phyloP scores from a whole-genome alignment of 1,139 yeast species.

The Candida tetrigidarum region DNA sequence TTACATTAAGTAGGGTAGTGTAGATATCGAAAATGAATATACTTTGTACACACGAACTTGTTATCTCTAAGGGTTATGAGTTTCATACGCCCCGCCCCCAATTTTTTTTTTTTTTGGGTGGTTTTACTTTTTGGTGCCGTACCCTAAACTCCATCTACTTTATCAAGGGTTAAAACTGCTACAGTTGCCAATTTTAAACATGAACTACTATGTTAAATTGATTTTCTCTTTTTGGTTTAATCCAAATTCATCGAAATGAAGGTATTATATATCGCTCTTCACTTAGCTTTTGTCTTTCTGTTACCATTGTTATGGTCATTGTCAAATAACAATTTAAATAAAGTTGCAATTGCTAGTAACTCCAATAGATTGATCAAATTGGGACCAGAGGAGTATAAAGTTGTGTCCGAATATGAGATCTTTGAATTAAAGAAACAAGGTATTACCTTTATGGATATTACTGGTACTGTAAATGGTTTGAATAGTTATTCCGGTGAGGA shows the following conservation, averaged over 20 bases:
- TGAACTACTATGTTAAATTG: too few species aligned
- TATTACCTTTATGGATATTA: slow-evolving; percentile 70
- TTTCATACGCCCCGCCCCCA: too few species aligned
- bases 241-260: too few species aligned
- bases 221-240: too few species aligned
- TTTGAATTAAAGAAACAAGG: slow-evolving; percentile 55
- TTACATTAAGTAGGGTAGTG: slow-evolving; percentile 9
- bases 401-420: slow-evolving; percentile 61
- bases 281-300: neutral
- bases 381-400: slow-evolving; percentile 40
- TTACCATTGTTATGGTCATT: neutral
- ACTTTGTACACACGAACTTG: too few species aligned
- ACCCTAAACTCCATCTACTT: neutral
- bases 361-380: slow-evolving; percentile 36
- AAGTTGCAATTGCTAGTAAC: neutral
- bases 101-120: too few species aligned
- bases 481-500: slow-evolving; percentile 34
- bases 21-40: too few species aligned
- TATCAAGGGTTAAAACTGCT: neutral
- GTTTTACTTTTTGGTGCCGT: slow-evolving; percentile 1
- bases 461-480: slow-evolving; percentile 42
- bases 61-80: slow-evolving; percentile 1
- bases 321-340: neutral
- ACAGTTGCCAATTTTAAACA: too few species aligned
- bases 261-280: neutral